Base-by-base conservation (phyloP, 371 early-diverging fungal species). In the Mortierella sp. region DNA sequence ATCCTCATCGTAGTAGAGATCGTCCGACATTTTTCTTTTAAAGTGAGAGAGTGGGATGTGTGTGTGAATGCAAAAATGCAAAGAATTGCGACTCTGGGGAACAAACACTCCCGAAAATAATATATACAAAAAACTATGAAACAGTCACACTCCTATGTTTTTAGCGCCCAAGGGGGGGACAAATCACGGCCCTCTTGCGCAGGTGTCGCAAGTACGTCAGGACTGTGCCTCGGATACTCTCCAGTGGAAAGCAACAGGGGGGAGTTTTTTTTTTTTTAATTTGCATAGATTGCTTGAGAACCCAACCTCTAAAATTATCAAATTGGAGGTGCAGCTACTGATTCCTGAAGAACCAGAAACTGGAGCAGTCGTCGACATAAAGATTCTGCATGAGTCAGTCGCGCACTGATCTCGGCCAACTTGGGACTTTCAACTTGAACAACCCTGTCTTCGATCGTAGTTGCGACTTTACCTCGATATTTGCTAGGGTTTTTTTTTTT, bases 401-500 rank as follows among this genome's bases (percentile, higher is more conserved):
- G 56, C 8, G 61, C 5, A 10, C 54, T 74, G 34, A 80, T 74
- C 53, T 80, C 81, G 34, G 58, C 57, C 54, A 80, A 31, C 51
- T 75, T 80, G 2, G 81, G 61, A 35, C 75, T 70, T 51, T 80
- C 59, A 0, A 80, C 81, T 28, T 80, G 71, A 10, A 80, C 71
- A 62, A 75, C 67, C 23, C 70, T 74, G 61, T 80, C 81, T 55
- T 80, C 81, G 19, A 80, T 35, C 13, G 81, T 80, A 12, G 81
- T 75, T 22, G 81, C 81, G 43, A 80, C 57, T 63, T 80, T 80
- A 32, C 75, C 81, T 29, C 81, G 26, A 49, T 80, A 80, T 75
- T 80, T 80, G 62, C 81, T 80, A 57, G n/a, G n/a, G n/a, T n/a
- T n/a, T n/a, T 40, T 34, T 19, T 55, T 22, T 26, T 26, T 55